Conservation (phyloP, 495 filamentous ascomycete genomes). For the Copromyces sp. region DNA sequence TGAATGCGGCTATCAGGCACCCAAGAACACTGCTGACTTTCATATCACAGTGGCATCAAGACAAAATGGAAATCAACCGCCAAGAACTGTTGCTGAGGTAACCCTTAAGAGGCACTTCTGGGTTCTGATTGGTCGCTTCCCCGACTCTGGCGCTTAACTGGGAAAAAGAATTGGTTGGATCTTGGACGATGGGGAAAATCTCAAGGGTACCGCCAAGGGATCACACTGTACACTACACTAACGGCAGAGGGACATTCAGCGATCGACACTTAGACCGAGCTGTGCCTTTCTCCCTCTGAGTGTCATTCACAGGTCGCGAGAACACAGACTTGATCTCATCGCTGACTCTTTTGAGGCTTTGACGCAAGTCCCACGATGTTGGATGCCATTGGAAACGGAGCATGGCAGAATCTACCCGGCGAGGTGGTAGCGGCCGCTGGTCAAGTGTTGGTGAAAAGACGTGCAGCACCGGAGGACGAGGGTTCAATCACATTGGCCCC, state of each 20-base stretch:
- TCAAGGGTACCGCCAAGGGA: not conserved
- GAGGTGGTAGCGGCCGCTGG: not conserved
- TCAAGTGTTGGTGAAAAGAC: slow-evolving; percentile 3
- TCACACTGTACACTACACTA: not conserved
- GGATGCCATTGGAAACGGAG: not conserved
- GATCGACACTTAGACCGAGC: not conserved
- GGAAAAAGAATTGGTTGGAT: slow-evolving; percentile 11
- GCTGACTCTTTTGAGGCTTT: not conserved
- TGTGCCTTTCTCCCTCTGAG: not conserved
- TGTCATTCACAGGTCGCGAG: not conserved
- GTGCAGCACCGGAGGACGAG: not conserved
- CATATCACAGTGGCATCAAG: not conserved
- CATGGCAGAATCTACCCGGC: not conserved
- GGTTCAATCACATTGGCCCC: slow-evolving; percentile 10
- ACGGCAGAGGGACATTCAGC: not conserved
- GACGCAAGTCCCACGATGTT: not conserved
- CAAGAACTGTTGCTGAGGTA: not conserved
- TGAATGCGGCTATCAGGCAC: not conserved
- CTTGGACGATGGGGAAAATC: not conserved
- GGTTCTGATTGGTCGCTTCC: not conserved
- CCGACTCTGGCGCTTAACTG: slow-evolving; percentile 10
- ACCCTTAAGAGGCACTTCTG: not conserved
- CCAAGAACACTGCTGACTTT: not conserved
- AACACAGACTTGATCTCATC: no score
- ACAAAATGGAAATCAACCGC: not conserved